Evolutionary conservation across 768 basidiomycete genomes (phyloP).

Genomic region (Dendrothele bispora): DNA sequence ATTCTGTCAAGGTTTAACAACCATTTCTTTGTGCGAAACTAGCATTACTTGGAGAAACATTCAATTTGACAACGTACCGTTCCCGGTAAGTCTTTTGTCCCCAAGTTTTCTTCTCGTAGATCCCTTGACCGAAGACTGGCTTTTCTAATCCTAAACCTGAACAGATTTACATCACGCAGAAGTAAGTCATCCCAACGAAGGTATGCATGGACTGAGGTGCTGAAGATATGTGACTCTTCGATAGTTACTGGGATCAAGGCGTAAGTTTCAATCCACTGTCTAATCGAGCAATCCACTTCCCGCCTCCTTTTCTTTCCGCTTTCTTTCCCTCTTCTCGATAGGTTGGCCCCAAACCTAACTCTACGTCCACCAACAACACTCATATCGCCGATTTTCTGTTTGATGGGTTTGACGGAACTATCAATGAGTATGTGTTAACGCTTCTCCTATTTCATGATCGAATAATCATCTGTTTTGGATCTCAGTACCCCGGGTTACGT

Average conservation of each 20-base stretch:
- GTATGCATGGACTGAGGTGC: too few relatives aligned
- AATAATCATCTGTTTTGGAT: too few relatives aligned
- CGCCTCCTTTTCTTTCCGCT: too few relatives aligned
- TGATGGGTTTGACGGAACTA: constrained; percentile 50
- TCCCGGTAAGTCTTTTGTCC: constrained; percentile 45
- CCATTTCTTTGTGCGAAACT: not conserved
- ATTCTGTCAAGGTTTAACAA: not conserved
- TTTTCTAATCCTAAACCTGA: too few relatives aligned
- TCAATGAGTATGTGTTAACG: constrained; percentile 38
- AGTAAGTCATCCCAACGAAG: too few relatives aligned
- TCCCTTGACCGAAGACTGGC: too few relatives aligned
- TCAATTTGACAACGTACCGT: constrained; percentile 47
- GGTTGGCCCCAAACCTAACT: constrained; percentile 34
- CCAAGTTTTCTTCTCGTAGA: too few relatives aligned
- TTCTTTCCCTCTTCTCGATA: not conserved
- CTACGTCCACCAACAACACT: constrained; percentile 48
- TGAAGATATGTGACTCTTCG: not conserved
- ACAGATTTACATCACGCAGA: constrained; percentile 64
- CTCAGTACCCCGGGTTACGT: constrained; percentile 48
- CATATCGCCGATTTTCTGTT: constrained; percentile 58
- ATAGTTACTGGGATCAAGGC: constrained; percentile 66
- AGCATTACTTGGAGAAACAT: constrained; percentile 65
- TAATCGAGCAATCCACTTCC: not conserved
- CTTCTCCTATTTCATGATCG: not conserved
- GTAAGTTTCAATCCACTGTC: constrained; percentile 36